Evolutionary conservation across 2,329 filamentous ascomycete genomes (phyloP), one percentile per base, ranked within the genome.

Genomic region (Paecilomyces niveus): DNA sequence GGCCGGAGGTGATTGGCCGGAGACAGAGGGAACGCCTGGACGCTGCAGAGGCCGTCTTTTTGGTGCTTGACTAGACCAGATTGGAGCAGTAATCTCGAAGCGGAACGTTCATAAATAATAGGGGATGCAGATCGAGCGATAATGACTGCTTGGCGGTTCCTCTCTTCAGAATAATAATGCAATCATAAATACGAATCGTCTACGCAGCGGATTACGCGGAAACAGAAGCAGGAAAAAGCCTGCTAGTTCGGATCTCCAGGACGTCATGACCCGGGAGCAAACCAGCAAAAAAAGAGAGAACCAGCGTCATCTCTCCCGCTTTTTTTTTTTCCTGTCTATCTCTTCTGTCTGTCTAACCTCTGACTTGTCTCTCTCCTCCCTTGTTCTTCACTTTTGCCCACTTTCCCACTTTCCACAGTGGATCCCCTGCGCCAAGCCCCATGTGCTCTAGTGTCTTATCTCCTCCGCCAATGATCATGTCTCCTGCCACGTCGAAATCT

Each of bases 401-500:
- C 39, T 45, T 45, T 45, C 15, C 15, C 39, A 5, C 35, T 45
- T 45, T 45, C 15, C n/a, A 5, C 35, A 3, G 10, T 15, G 35
- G 39, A 45, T 45, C 39, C 39, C 39, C 2, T 11, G 35, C 39
- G n/a, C 39, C 39, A 18, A 45, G 39, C 5, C 39, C 15, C 39
- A 45, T 18, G 39, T 45, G 39, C 39, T 13, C 39, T 45, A 39
- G 35, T 39, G 35, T n/a, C 35, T 13, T 39, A n/a, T 52, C 49
- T 18, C 3, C 9, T 51, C n/a, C 26, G 3, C 64, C 65, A 65
- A 67, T 65, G 56, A 61, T n/a, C 22, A 31, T 21, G 10, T 4
- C 26, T n/a, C 22, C 29, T 52, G 53, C 53, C 55, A 52, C 53
- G 57, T 62, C 57, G 62, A 66, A 66, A 67, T 65, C 64, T 67